Conservation (phyloP, 257 asterid species). For the Solanum pimpinellifolium region DNA sequence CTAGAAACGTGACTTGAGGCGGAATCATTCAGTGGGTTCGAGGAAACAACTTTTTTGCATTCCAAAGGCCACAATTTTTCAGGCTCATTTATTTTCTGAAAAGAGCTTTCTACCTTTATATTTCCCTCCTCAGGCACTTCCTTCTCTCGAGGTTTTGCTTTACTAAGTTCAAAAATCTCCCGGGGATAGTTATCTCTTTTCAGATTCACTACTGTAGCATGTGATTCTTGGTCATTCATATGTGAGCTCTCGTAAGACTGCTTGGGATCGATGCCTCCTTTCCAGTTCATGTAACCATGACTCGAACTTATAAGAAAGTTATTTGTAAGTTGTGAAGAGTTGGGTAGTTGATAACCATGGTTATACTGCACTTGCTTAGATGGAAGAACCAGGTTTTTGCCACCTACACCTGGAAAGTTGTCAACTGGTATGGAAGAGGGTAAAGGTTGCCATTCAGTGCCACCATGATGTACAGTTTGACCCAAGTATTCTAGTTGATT, state of each 20-base stretch:
- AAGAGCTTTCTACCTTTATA: slow-evolving; percentile 36
- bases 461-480: slow-evolving; percentile 27
- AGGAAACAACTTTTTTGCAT: slow-evolving; percentile 25
- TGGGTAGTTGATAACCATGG: slow-evolving; percentile 29
- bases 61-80: slow-evolving; percentile 22
- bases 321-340: slow-evolving; percentile 23
- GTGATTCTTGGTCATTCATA: slow-evolving; percentile 18
- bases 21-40: slow-evolving; percentile 13
- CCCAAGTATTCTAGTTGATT: slow-evolving; percentile 24
- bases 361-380: slow-evolving; percentile 6
- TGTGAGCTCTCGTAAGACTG: slow-evolving; percentile 21
- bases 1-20: slow-evolving; percentile 9
- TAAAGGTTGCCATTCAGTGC: slow-evolving; percentile 32
- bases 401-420: slow-evolving; percentile 15
- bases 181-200: slow-evolving; percentile 21
- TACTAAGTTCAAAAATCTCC: slow-evolving; percentile 24
- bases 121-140: slow-evolving; percentile 29
- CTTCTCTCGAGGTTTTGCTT: slow-evolving; percentile 26
- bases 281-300: slow-evolving; percentile 19
- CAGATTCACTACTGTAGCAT: slow-evolving; percentile 17
- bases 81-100: slow-evolving; percentile 27
- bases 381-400: slow-evolving; percentile 10
- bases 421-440: slow-evolving; percentile 22
- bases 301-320: slow-evolving; percentile 19
- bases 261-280: slow-evolving; percentile 15